These are phyloP conservation scores for Benincasa hispida DNA, from an alignment of 306 rosid species.

Conservation along the genomic window DNA sequence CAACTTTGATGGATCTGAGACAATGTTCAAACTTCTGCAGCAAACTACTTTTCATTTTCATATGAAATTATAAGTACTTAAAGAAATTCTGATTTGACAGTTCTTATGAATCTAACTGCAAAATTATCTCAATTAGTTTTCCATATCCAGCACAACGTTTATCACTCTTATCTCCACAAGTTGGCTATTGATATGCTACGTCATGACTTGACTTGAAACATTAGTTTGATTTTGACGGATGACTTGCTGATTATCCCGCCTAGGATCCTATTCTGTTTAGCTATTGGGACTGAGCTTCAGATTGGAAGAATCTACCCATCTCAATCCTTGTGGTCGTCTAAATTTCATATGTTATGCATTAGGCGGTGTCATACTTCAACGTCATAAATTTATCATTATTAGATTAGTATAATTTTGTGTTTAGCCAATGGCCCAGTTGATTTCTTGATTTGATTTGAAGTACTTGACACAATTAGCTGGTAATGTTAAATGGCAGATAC, in stretches of 20 bases:
- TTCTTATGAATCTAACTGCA: neutral
- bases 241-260: neutral
- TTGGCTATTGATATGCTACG: neutral
- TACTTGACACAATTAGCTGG: neutral
- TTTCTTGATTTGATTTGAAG: neutral
- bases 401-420: neutral
- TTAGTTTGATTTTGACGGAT: neutral
- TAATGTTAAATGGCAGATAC: slow-evolving; percentile 51
- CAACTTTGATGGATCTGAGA: neutral
- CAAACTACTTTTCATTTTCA: neutral
- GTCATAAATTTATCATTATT: too few species aligned
- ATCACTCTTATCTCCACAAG: neutral
- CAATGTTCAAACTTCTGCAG: neutral
- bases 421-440: neutral
- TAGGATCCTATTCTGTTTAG: neutral
- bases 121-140: neutral
- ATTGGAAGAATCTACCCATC: neutral
- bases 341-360: neutral
- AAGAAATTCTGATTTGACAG: neutral
- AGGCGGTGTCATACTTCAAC: too few species aligned
- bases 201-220: neutral
- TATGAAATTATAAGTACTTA: neutral
- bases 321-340: neutral
- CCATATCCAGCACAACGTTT: neutral
- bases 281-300: neutral